Percentiles rank a stretch among this genome's conserved stretches.
Evolutionary conservation across 805 yeast species (phyloP).

Genomic region (Ogataea methylovora): DNA sequence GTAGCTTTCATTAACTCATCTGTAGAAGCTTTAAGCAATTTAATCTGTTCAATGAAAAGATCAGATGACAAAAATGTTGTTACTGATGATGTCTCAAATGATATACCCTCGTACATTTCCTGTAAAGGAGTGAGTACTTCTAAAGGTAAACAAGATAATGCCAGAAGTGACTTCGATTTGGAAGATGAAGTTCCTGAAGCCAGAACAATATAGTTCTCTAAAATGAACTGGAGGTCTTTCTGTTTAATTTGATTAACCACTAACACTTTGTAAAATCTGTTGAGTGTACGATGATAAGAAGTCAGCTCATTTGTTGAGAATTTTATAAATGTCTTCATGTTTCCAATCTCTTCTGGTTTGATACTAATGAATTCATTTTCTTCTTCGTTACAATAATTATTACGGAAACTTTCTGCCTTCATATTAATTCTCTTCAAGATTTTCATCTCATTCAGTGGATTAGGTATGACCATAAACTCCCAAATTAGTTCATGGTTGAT

Average conservation of each 20-base stretch:
- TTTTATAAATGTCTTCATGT: slow-evolving; percentile 39
- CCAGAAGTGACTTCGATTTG: not conserved
- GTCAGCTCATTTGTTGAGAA: slow-evolving; percentile 38
- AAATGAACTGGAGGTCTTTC: slow-evolving; percentile 21
- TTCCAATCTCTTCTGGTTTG: slow-evolving; percentile 31
- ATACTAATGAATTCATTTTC: slow-evolving; percentile 8
- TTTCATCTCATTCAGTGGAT: slow-evolving; percentile 15
- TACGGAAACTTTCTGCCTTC: not conserved
- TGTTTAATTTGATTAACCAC: slow-evolving; percentile 23
- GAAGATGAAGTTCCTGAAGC: slow-evolving; percentile 7
- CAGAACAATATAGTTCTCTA: slow-evolving; percentile 5
- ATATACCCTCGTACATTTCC: slow-evolving; percentile 3
- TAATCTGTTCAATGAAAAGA: slow-evolving; percentile 8
- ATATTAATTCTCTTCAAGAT: slow-evolving; percentile 5
- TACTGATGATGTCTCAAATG: not conserved
- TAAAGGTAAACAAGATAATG: slow-evolving; percentile 6
- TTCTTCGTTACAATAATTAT: not conserved
- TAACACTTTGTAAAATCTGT: slow-evolving; percentile 29
- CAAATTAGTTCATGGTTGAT: slow-evolving; percentile 30
- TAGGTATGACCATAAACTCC: slow-evolving; percentile 32
- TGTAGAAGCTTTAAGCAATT: slow-evolving; percentile 9
- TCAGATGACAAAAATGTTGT: slow-evolving; percentile 4
- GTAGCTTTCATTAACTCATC: slow-evolving; percentile 24
- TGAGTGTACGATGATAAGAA: slow-evolving; percentile 20
- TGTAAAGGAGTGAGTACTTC: slow-evolving; percentile 1